Conservation (phyloP, 2,329 filamentous ascomycete species). For the Botrytis elliptica region DNA sequence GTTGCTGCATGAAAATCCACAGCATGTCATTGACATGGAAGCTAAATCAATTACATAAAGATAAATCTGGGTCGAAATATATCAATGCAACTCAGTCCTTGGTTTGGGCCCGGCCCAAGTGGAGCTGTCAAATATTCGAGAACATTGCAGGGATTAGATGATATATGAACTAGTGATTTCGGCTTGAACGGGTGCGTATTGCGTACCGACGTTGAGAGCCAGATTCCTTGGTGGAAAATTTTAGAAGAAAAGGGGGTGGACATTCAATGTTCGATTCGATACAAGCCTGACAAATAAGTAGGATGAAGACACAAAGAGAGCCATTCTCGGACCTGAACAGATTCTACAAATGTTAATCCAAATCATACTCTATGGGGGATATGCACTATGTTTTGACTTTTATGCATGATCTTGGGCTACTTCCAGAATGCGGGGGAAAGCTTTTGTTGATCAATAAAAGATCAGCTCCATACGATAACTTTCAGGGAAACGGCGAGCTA, state of each 20-base stretch:
- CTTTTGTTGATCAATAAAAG: neutral
- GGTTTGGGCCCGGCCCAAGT: neutral
- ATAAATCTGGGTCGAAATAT: conserved; percentile 2
- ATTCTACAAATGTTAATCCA: neutral
- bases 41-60: neutral
- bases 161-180: conserved; percentile 14
- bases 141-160: neutral
- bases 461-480: neutral
- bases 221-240: neutral
- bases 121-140: conserved; percentile 10
- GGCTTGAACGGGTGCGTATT: neutral
- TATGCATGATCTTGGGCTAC: neutral
- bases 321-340: neutral
- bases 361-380: neutral
- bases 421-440: neutral
- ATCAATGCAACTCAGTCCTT: neutral
- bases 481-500: neutral
- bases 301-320: neutral
- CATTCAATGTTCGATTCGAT: neutral
- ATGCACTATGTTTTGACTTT: neutral
- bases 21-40: neutral
- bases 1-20: neutral
- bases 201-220: neutral
- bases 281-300: neutral
- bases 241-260: conserved; percentile 8